Evolutionary conservation across 2,329 filamentous ascomycete genomes (phyloP), one percentile per base, ranked within the genome.

Genomic region (Exophiala dermatitidis): DNA sequence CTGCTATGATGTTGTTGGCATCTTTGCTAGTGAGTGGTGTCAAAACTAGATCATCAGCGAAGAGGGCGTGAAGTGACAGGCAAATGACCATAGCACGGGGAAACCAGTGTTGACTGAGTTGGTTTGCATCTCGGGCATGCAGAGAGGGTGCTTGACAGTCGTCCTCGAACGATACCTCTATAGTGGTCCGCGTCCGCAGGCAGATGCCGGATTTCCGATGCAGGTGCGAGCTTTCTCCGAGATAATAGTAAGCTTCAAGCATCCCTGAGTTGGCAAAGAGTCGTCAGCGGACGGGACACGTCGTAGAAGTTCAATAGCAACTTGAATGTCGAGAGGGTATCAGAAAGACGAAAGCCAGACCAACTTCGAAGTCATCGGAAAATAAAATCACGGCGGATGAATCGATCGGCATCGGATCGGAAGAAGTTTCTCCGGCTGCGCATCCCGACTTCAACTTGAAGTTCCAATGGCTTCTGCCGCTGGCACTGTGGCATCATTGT

Each of bases 21-120:
- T 46, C 26, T 1, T 48, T 31, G 12, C 28, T 28, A 36, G 42
- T 10, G 12, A 43, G 48, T 26, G 34, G 34, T 8, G 26, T 38
- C n/a, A 52, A 33, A 34, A 49, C 46, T 42, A 57, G n/a, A 44
- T 52, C 48, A 34, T 43, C 48, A 46, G 51, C 42, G 33, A 57
- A 47, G 3, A 32, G 48, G 31, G 46, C 9, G 12, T 48, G 55
- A n/a, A 57, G 46, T 6, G 48, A 51, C 6, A 48, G 30, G 33
- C 37, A 36, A 41, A 57, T 49, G n/a, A 36, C 28, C 40, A 36
- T 51, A 37, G 55, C 46, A 46, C 55, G 49, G 26, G 51, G 51
- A 47, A 54, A 41, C 55, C 55, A 57, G 28, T 45, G 28, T 49
- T 32, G 45, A 33, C 34, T 33, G 29, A 29, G 37, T 5, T 49